Percentiles rank a stretch among this genome's conserved stretches.
These are phyloP conservation scores for Fomitopsis schrenkii DNA, from an alignment of 1,284 basidiomycete genomes.

Conservation along the genomic window DNA sequence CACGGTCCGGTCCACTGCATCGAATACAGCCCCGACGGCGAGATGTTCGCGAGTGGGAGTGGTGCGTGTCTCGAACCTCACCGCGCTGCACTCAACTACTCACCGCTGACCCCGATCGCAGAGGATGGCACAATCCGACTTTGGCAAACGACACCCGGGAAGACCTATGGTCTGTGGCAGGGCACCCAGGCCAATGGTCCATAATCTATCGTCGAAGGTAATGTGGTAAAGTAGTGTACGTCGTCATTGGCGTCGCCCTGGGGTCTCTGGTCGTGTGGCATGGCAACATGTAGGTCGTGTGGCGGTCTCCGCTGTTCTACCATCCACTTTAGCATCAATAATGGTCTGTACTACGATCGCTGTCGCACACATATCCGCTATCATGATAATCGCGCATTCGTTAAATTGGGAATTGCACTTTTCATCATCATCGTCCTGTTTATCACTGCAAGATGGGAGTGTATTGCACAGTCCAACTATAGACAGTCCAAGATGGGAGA, in stretches of 20 bases:
- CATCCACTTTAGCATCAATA: slow-evolving; percentile 13
- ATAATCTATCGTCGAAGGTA: slow-evolving; percentile 21
- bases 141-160: slow-evolving; percentile 95
- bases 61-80: slow-evolving; percentile 49
- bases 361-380: slow-evolving; percentile 14
- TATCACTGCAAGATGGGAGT: too few species aligned
- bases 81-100: neutral
- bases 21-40: slow-evolving; percentile 95
- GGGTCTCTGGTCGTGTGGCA: neutral
- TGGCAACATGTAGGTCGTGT: slow-evolving; percentile 2
- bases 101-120: slow-evolving; percentile 26
- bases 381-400: slow-evolving; percentile 6
- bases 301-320: neutral
- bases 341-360: slow-evolving; percentile 18
- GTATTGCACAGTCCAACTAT: neutral
- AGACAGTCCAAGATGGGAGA: neutral
- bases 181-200: slow-evolving; percentile 49
- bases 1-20: slow-evolving; percentile 96
- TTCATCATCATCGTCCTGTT: neutral
- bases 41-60: slow-evolving; percentile 95
- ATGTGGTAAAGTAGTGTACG: slow-evolving; percentile 20
- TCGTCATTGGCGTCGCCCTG: slow-evolving; percentile 4
- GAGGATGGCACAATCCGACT: slow-evolving; percentile 91
- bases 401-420: neutral
- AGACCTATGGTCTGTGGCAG: slow-evolving; percentile 92